These are phyloP conservation scores for Hypoxylon sp. DNA, from an alignment of 2,329 filamentous ascomycete genomes.

Conservation along the genomic window DNA sequence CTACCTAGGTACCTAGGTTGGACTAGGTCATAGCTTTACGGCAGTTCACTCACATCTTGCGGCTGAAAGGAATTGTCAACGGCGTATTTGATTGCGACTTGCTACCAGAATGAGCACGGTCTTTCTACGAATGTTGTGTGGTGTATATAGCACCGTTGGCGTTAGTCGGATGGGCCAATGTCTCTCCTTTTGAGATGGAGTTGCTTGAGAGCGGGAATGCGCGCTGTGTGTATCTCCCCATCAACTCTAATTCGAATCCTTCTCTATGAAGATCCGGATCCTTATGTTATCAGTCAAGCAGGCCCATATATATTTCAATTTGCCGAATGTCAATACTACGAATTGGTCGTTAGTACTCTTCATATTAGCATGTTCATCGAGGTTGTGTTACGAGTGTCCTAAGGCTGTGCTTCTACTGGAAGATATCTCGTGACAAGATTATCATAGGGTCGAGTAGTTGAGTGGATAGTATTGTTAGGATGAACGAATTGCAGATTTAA, in stretches of 20 bases:
- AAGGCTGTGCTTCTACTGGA: background rate
- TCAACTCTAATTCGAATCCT: conserved; percentile 11
- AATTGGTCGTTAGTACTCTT: background rate
- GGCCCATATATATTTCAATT: conserved; percentile 22
- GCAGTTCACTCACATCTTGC: conserved; percentile 21
- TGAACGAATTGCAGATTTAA: background rate
- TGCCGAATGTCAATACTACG: conserved; percentile 18
- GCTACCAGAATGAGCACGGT: conserved; percentile 10
- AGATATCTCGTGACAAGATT: background rate
- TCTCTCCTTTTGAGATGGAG: conserved; percentile 2
- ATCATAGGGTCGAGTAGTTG: background rate
- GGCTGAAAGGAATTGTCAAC: conserved; percentile 21
- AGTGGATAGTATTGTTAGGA: background rate
- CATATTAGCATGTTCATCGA: background rate
- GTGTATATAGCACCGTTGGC: conserved; percentile 14
- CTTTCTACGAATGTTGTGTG: conserved; percentile 8
- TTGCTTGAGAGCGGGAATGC: background rate
- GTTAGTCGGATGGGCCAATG: background rate
- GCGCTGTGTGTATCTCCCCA: background rate
- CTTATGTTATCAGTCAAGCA: conserved; percentile 8
- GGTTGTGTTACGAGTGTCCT: no score
- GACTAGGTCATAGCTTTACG: conserved; percentile 22
- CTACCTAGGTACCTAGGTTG: conserved; percentile 18
- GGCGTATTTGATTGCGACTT: conserved; percentile 11
- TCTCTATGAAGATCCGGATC: conserved; percentile 15